phyloP scores from a whole-genome alignment of 495 filamentous ascomycete species.

The Aspergillus affinis region DNA sequence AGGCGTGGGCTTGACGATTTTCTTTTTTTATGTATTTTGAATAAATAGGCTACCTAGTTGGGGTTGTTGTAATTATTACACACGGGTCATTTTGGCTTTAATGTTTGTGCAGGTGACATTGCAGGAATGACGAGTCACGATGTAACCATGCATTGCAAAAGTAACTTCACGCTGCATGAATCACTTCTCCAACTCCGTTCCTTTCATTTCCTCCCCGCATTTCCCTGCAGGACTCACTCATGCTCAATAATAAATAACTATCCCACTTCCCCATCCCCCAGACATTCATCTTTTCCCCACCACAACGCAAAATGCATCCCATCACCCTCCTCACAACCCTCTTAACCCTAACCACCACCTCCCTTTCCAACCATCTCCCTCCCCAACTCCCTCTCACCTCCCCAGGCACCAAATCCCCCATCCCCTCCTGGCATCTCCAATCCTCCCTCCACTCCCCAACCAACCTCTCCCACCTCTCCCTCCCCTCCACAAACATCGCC shows the following conservation, averaged over 20 bases:
- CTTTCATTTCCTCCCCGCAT: too few relatives aligned
- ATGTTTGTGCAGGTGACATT: background rate
- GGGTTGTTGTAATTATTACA: background rate
- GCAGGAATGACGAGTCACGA: background rate
- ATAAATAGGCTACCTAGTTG: background rate
- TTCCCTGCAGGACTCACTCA: too few relatives aligned
- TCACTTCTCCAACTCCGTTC: too few relatives aligned
- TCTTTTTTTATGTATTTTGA: background rate
- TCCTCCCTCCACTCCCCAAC: constrained; percentile 39
- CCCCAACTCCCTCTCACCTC: background rate
- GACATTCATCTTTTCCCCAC: background rate
- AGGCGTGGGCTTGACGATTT: background rate
- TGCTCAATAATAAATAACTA: too few relatives aligned
- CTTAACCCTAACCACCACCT: too few relatives aligned
- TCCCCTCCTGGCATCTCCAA: constrained; percentile 59
- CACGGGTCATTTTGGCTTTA: background rate
- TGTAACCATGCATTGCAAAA: background rate
- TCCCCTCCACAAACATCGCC: constrained; percentile 36
- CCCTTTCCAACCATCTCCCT: background rate
- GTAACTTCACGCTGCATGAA: background rate
- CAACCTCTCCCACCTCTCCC: constrained; percentile 44
- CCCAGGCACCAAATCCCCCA: constrained; percentile 32
- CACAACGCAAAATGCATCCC: too few relatives aligned
- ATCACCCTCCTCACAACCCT: background rate
- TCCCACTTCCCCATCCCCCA: background rate